phyloP scores from a whole-genome alignment of 148 eudicot species.

The Salicornia ramosissima region DNA sequence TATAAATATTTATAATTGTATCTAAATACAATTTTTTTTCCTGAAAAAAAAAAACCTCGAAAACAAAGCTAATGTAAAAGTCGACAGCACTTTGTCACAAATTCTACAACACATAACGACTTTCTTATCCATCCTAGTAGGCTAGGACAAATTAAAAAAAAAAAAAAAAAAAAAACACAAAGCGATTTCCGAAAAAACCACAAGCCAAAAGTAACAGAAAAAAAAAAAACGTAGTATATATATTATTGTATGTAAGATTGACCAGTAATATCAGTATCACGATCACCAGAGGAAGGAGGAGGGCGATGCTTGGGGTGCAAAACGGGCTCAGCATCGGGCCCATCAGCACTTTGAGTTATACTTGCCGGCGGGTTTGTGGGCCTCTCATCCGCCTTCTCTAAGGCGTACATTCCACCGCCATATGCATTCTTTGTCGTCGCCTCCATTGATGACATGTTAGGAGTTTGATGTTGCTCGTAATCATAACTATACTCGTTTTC shows the following conservation, averaged over 20 bases:
- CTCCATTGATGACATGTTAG: slow-evolving; percentile 45
- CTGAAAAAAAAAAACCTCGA: no score
- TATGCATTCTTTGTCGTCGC: slow-evolving; percentile 57
- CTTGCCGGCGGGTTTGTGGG: slow-evolving; percentile 45
- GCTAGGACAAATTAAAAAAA: no score
- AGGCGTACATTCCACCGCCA: slow-evolving; percentile 81
- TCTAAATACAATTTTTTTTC: no score
- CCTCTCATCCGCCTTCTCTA: slow-evolving; percentile 10
- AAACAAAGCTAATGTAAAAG: no score
- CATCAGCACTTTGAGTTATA: slow-evolving; percentile 73
- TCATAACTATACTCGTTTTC: not conserved
- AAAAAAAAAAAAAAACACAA: not conserved
- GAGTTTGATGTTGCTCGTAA: slow-evolving; percentile 19
- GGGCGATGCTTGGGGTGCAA: slow-evolving; percentile 44
- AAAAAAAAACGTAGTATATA: not conserved
- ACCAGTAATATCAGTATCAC: slow-evolving; percentile 69
- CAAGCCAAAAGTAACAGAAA: no score
- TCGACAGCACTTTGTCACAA: no score
- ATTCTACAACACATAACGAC: no score
- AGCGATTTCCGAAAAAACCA: no score
- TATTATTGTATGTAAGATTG: slow-evolving; percentile 65
- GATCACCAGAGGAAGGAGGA: slow-evolving; percentile 63
- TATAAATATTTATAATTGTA: no score
- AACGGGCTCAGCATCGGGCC: slow-evolving; percentile 36
- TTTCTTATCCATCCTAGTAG: no score